Base-by-base conservation (phyloP, 345 rosid species). In the Gynandropsis gynandra region DNA sequence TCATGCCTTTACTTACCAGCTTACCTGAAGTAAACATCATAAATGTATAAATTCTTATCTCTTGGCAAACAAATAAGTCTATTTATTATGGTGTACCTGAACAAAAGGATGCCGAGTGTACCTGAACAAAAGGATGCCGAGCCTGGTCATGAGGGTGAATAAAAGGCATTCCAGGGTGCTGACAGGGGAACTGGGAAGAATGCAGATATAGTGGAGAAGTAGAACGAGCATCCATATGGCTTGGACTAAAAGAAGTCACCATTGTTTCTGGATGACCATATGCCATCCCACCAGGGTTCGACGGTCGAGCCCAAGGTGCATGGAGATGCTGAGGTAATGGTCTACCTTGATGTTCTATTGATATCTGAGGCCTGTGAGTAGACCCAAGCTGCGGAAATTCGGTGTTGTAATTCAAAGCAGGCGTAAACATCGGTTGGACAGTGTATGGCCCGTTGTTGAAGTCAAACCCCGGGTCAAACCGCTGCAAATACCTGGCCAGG, bases 401-500 rank as follows among this genome's bases (percentile, higher is more conserved):
- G 50, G 89, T 81, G 69, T 81, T 85, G 73, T 85, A 85, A 54
- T 81, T 85, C 69, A 85, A 16, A 20, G 94, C 78, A 52, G 94
- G 89, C 20, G 84, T 53, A 16, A 76, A 85, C 78, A 75, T 69
- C 42, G 89, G 89, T 64, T 77, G 89, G 38, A 85, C 59, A 18
- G 84, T 24, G 63, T 75, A 85, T 10, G 80, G 74, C 50, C 82
- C 84, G 14, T 71, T 71, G 58, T 39, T 76, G 71, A 79, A 85
- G 38, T 86, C 84, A 56, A 85, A 85, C 37, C 89, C 89, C 20
- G 94, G 86, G 59, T 85, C 94, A 77, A 81, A 85, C 59, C 94
- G 75, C 70, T 37, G 41, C 41, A 37, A 10, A 37, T 37, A 37
- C 41, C 41, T 37, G 41, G 11, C 11, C 11, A 37, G 15, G 4